Conservation (phyloP, 2,329 filamentous ascomycete species). For the Penicillium sp. region DNA sequence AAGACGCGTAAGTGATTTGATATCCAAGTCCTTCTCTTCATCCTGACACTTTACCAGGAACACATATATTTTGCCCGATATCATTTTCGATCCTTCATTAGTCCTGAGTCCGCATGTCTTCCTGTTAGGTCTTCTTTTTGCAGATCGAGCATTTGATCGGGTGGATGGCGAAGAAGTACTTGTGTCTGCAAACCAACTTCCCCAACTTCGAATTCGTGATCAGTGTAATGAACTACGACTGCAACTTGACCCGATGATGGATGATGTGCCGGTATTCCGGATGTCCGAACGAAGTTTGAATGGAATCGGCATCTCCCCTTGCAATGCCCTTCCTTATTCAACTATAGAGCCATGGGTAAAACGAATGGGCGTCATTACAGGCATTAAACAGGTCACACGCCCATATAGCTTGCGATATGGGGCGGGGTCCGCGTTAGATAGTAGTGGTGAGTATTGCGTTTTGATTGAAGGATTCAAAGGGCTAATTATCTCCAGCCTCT, state of each 20-base stretch:
- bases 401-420: conserved; percentile 10
- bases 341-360: conserved; percentile 6
- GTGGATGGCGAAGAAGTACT: conserved; percentile 11
- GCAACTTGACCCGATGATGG: conserved; percentile 5
- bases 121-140: conserved; percentile 37
- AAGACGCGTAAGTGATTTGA: conserved; percentile 8
- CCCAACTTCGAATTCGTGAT: conserved; percentile 9
- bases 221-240: conserved; percentile 9
- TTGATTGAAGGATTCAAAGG: not conserved
- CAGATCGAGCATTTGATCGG: conserved; percentile 8
- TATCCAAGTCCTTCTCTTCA: not conserved
- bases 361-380: conserved; percentile 7
- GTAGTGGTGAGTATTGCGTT: conserved; percentile 1
- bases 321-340: conserved; percentile 6
- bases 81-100: conserved; percentile 35
- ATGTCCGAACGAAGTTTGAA: conserved; percentile 6
- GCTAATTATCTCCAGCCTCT: conserved; percentile 1
- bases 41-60: conserved; percentile 5
- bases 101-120: conserved; percentile 38
- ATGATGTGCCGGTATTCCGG: conserved; percentile 11
- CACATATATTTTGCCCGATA: conserved; percentile 27
- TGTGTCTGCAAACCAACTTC: conserved; percentile 12
- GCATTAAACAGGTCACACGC: conserved; percentile 8
- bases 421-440: conserved; percentile 8
- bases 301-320: conserved; percentile 8